Percentiles rank a stretch among this genome's conserved stretches.
phyloP scores from a whole-genome alignment of 805 yeast species.

The Osmozyma mogii region DNA sequence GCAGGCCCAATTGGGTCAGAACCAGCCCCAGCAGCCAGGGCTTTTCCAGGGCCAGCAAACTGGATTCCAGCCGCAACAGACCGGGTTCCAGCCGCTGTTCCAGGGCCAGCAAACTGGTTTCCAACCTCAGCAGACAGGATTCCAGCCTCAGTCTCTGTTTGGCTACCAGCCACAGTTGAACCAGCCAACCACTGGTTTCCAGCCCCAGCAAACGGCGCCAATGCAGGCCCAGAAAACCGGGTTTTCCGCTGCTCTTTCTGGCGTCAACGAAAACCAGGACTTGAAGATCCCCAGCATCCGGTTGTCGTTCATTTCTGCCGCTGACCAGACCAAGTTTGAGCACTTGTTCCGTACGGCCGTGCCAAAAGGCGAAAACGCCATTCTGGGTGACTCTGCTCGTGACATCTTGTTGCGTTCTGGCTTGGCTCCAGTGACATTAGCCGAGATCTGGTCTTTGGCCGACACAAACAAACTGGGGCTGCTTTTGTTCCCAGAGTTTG shows the following conservation, averaged over 20 bases:
- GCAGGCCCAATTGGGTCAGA: constrained; percentile 17
- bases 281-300: constrained; percentile 69
- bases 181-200: constrained; percentile 3
- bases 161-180: constrained; percentile 3
- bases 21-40: constrained; percentile 12
- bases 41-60: constrained; percentile 5
- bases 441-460: constrained; percentile 85
- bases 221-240: constrained; percentile 41
- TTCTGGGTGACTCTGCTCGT: constrained; percentile 68
- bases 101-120: constrained; percentile 13
- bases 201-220: constrained; percentile 11
- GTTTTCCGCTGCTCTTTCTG: constrained; percentile 30
- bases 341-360: constrained; percentile 76
- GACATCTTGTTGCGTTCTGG: constrained; percentile 75
- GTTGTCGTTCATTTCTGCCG: constrained; percentile 74
- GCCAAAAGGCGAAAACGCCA: constrained; percentile 57
- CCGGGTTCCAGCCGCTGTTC: constrained; percentile 26
- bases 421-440: constrained; percentile 63
- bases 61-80: constrained; percentile 27
- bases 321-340: constrained; percentile 83
- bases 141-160: background rate
- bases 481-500: constrained; percentile 88
- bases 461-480: constrained; percentile 83
- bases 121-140: constrained; percentile 11
- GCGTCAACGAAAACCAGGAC: constrained; percentile 45